phyloP scores from a whole-genome alignment of 75 land plant genomes.

The Picea sitchensis region DNA sequence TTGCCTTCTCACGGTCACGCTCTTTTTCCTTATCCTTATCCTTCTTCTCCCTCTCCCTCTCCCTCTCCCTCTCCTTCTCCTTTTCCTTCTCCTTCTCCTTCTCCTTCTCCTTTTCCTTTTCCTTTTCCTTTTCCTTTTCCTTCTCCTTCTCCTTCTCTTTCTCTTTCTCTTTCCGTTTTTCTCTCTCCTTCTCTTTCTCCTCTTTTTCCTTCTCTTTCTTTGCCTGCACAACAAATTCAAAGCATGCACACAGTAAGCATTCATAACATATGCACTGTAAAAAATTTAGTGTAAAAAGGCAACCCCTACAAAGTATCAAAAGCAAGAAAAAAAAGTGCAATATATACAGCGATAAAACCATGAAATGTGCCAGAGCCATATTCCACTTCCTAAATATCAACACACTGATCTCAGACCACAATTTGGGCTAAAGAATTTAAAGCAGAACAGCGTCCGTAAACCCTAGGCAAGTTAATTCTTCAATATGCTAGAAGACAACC shows the following conservation, averaged over 20 bases:
- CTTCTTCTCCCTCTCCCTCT: slow-evolving; percentile 38
- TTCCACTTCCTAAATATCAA: too few species aligned
- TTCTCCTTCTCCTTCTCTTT: slow-evolving; percentile 14
- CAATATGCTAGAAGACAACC: too few species aligned
- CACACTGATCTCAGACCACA: too few species aligned
- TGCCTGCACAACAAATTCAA: slow-evolving; percentile 27
- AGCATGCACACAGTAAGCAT: neutral
- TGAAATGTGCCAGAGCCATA: too few species aligned
- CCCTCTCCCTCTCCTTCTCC: slow-evolving; percentile 12
- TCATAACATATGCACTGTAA: too few species aligned
- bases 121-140: slow-evolving; percentile 24
- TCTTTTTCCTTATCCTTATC: slow-evolving; percentile 49
- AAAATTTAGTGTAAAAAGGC: neutral
- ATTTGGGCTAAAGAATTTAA: too few species aligned
- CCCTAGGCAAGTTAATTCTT: too few species aligned
- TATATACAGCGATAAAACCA: neutral
- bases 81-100: slow-evolving; percentile 33
- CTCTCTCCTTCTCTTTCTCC: slow-evolving; percentile 4
- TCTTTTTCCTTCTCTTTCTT: slow-evolving; percentile 35
- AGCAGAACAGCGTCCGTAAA: too few species aligned
- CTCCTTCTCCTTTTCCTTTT: slow-evolving; percentile 45
- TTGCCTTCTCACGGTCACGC: slow-evolving; percentile 56
- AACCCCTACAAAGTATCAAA: neutral
- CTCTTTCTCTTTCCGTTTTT: neutral
- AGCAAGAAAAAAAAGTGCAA: neutral